Evolutionary conservation across 2,329 filamentous ascomycete species (phyloP).

Genomic region (Trichophyton simii): DNA sequence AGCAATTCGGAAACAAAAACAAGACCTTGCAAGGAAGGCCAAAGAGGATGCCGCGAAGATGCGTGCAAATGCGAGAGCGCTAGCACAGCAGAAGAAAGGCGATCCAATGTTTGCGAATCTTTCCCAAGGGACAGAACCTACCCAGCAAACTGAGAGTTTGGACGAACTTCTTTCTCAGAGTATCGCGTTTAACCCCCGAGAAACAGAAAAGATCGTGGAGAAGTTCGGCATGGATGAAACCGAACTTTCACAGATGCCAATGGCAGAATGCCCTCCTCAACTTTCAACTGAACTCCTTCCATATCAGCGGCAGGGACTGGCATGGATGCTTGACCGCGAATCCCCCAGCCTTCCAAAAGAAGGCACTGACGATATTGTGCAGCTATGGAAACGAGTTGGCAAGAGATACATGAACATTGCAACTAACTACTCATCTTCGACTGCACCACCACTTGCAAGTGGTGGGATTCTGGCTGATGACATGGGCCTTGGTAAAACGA

Average conservation of each 20-base stretch:
- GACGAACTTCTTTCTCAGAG: slow-evolving; percentile 55
- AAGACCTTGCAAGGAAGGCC: slow-evolving; percentile 41
- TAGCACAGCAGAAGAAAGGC: slow-evolving; percentile 13
- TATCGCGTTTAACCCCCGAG: slow-evolving; percentile 54
- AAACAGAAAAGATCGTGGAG: slow-evolving; percentile 53
- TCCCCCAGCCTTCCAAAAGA: slow-evolving; percentile 50
- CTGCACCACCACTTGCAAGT: slow-evolving; percentile 52
- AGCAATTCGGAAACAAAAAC: slow-evolving; percentile 45
- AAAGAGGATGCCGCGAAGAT: slow-evolving; percentile 27
- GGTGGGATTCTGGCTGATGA: slow-evolving; percentile 84
- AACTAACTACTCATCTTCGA: slow-evolving; percentile 52
- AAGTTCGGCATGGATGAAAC: slow-evolving; percentile 60
- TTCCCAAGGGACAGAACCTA: slow-evolving; percentile 19
- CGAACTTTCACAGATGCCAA: slow-evolving; percentile 57
- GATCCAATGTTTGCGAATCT: slow-evolving; percentile 26
- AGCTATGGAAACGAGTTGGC: slow-evolving; percentile 58
- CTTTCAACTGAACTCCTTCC: slow-evolving; percentile 59
- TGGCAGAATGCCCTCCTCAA: slow-evolving; percentile 53
- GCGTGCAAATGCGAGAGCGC: slow-evolving; percentile 17
- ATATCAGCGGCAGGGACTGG: slow-evolving; percentile 66
- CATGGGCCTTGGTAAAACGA: slow-evolving; percentile 84
- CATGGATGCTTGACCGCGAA: slow-evolving; percentile 71
- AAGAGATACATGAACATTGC: slow-evolving; percentile 53
- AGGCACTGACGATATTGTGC: slow-evolving; percentile 51
- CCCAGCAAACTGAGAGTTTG: slow-evolving; percentile 23